Base-by-base conservation (phyloP, 2,329 filamentous ascomycete genomes). In the Stachybotrys chlorohalonatus region DNA sequence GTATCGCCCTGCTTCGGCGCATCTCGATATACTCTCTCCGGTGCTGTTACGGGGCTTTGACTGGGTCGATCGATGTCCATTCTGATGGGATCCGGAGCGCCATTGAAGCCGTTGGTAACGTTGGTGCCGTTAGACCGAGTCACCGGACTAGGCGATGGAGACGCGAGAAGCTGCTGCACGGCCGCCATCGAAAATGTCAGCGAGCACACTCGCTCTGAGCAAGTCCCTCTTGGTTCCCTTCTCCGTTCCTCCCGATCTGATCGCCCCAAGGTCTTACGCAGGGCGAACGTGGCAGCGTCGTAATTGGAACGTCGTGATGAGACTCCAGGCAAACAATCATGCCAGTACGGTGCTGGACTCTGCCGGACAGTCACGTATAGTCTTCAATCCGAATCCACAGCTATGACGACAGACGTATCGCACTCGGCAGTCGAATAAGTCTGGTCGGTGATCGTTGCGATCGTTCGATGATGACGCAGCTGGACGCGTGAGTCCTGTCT, bases 1-100 rank as follows among this genome's bases (percentile, higher is more conserved):
- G 74, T 74, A 61, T 85, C 82, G 31, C 82, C 83, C 45, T 67
- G 70, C 56, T 75, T 72, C 7, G 79, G 72, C 5, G 74, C 73
- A 52, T 73, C 76, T 56, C 73, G 73, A 55, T 77, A 72, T 31
- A 69, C 72, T 52, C 69, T 66, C n/a, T 71, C 70, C 47, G 68
- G 70, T 31, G 66, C 60, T 57, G 70, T 63, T 13, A 62, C 60
- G 46, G 68, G 68, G 46, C 67, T 68, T 50, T 70, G 66, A 46
- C 66, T 66, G 31, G 65, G 60, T 53, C 67, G 67, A 49, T 73
- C 74, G 46, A 72, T 56, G 36, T 72, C 68, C 58, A 71, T 61
- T 31, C 53, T 56, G 52, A 60, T 54, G 47, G 67, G 59, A 31
- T 57, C 62, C 7, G 57, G 55, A 48, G 61, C 53, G 36, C 62